Conservation (phyloP, 2,329 filamentous ascomycete species). For the Lizonia empirigonia region DNA sequence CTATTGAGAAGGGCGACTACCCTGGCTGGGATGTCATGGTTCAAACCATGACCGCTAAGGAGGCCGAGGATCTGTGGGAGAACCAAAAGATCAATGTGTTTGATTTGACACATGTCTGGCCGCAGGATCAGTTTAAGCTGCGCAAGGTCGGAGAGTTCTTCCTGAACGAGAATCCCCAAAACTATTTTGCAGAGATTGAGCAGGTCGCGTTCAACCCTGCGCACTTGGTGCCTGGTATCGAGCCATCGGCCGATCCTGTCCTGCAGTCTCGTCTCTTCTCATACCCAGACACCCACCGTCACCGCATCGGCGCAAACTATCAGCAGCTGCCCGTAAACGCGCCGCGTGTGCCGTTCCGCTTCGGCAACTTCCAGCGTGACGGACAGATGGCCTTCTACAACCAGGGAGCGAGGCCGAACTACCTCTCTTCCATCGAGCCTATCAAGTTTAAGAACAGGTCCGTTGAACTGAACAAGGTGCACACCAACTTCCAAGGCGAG, state of each 20-base stretch:
- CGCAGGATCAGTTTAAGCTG: slow-evolving; percentile 58
- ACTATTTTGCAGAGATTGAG: slow-evolving; percentile 71
- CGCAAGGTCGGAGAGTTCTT: slow-evolving; percentile 60
- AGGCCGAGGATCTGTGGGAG: slow-evolving; percentile 59
- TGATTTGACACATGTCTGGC: slow-evolving; percentile 61
- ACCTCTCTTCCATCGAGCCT: slow-evolving; percentile 60
- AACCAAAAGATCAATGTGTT: slow-evolving; percentile 61
- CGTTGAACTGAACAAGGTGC: slow-evolving; percentile 56
- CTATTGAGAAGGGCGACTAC: slow-evolving; percentile 60
- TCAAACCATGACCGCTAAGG: slow-evolving; percentile 59
- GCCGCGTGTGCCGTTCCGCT: slow-evolving; percentile 61
- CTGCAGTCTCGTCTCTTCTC: slow-evolving; percentile 73
- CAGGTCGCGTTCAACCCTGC: slow-evolving; percentile 72
- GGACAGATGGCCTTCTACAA: slow-evolving; percentile 73
- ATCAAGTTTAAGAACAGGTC: slow-evolving; percentile 55
- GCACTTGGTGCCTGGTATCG: slow-evolving; percentile 69
- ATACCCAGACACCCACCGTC: slow-evolving; percentile 69
- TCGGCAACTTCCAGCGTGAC: slow-evolving; percentile 73
- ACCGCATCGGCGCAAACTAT: slow-evolving; percentile 64
- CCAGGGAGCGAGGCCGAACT: slow-evolving; percentile 64
- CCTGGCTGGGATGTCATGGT: slow-evolving; percentile 59
- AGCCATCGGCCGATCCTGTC: slow-evolving; percentile 72
- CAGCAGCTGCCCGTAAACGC: slow-evolving; percentile 63
- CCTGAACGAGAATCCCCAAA: slow-evolving; percentile 62
- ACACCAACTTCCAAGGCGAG: slow-evolving; percentile 57